Percentiles rank a stretch among this genome's conserved stretches.
phyloP scores from a whole-genome alignment of 768 basidiomycete genomes.

The Crucibulum laeve region DNA sequence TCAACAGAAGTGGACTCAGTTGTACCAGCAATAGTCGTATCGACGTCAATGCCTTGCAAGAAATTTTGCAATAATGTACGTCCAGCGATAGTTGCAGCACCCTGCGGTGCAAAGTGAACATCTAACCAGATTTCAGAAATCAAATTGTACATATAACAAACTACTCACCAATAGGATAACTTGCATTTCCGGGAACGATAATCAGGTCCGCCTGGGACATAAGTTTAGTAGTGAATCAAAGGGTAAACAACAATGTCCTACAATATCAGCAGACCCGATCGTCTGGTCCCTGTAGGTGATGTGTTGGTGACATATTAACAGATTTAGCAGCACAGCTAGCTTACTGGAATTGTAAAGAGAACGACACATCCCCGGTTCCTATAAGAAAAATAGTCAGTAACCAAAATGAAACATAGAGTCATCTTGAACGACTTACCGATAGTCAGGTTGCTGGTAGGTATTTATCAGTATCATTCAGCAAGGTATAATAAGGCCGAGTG shows the following conservation, averaged over 20 bases:
- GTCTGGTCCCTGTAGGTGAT: conserved; percentile 32
- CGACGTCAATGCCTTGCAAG: conserved; percentile 56
- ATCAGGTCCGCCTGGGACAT: conserved; percentile 42
- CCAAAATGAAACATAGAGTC: not conserved
- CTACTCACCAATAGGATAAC: conserved; percentile 48
- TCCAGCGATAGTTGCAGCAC: conserved; percentile 48
- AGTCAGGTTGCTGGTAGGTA: conserved; percentile 30
- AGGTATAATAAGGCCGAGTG: not conserved
- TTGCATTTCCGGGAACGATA: conserved; percentile 53
- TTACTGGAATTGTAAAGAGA: conserved; percentile 52
- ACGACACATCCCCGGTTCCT: conserved; percentile 62
- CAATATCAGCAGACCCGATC: conserved; percentile 58
- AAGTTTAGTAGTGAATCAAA: conserved; percentile 4
- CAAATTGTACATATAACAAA: not conserved
- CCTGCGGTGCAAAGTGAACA: conserved; percentile 59
- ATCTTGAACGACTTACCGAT: conserved; percentile 26
- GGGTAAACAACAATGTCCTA: conserved; percentile 16
- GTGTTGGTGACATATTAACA: not conserved
- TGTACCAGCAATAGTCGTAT: conserved; percentile 52
- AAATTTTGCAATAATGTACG: conserved; percentile 58
- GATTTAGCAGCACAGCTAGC: conserved; percentile 10
- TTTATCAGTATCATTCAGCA: conserved; percentile 11
- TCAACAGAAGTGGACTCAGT: conserved; percentile 52
- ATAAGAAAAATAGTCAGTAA: conserved; percentile 35
- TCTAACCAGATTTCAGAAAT: conserved; percentile 24